A percentile compares a stretch with the other conserved stretches of the same genome.
Conservation (phyloP, 805 yeast genomes). For the Metschnikowia lunata region DNA sequence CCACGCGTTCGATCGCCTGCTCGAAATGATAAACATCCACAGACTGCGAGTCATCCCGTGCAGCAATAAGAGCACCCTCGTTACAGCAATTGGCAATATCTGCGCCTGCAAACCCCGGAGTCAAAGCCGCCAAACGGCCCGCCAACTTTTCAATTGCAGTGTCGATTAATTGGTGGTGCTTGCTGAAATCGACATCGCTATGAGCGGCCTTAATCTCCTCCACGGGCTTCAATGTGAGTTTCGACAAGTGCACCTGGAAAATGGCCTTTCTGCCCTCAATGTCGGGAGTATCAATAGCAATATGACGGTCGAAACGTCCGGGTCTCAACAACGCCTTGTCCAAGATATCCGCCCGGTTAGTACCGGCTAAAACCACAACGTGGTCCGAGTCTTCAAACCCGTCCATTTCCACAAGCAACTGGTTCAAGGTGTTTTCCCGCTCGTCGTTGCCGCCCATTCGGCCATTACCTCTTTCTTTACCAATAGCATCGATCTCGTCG, state of each 20-base stretch:
- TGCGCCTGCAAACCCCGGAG: slow-evolving; percentile 98
- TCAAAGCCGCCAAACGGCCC: slow-evolving; percentile 88
- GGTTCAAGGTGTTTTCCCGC: slow-evolving; percentile 93
- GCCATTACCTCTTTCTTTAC: slow-evolving; percentile 80
- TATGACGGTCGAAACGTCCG: slow-evolving; percentile 95
- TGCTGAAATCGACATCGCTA: slow-evolving; percentile 36
- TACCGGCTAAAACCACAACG: slow-evolving; percentile 95
- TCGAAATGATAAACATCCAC: slow-evolving; percentile 84
- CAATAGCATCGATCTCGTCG: slow-evolving; percentile 99
- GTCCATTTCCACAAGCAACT: slow-evolving; percentile 96
- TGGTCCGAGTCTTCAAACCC: slow-evolving; percentile 91
- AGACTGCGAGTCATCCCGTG: slow-evolving; percentile 67
- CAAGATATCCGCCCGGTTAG: slow-evolving; percentile 90
- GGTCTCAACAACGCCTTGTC: slow-evolving; percentile 94
- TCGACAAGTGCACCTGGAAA: slow-evolving; percentile 77
- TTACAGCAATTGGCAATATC: slow-evolving; percentile 96
- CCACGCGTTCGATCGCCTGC: slow-evolving; percentile 93
- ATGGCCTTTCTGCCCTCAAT: slow-evolving; percentile 92
- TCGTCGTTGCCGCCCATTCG: slow-evolving; percentile 89
- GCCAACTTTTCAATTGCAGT: slow-evolving; percentile 45
- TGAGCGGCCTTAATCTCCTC: slow-evolving; percentile 34
- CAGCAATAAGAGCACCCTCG: slow-evolving; percentile 96
- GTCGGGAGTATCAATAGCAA: slow-evolving; percentile 88
- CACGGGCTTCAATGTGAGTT: slow-evolving; percentile 51
- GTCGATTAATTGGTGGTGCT: slow-evolving; percentile 35